phyloP scores from a whole-genome alignment of 2,329 filamentous ascomycete species.

The Pyrenochaeta sp. region DNA sequence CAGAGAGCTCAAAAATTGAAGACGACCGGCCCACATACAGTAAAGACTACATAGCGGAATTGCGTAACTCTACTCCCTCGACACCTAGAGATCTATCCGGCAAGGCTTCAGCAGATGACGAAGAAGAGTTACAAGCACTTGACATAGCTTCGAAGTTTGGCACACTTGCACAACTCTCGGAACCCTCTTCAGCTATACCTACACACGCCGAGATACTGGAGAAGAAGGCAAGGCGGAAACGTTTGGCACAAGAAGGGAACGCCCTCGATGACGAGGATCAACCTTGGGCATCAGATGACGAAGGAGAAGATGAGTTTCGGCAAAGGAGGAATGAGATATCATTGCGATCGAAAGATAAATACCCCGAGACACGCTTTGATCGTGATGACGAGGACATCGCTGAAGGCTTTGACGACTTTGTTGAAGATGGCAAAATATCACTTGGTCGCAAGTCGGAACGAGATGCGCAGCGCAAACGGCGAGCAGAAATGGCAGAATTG shows the following conservation, averaged over 20 bases:
- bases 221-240: constrained; percentile 87
- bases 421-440: constrained; percentile 81
- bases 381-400: constrained; percentile 90
- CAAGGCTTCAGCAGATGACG: constrained; percentile 43
- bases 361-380: constrained; percentile 74
- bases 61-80: constrained; percentile 84
- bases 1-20: constrained; percentile 58
- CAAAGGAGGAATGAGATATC: constrained; percentile 54
- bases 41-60: constrained; percentile 83
- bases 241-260: constrained; percentile 77
- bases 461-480: constrained; percentile 69
- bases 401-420: constrained; percentile 92
- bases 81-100: constrained; percentile 76
- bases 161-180: constrained; percentile 46
- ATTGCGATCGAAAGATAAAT: constrained; percentile 65
- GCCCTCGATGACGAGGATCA: constrained; percentile 58
- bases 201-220: constrained; percentile 86
- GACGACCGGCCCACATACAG: constrained; percentile 81
- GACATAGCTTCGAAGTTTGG: constrained; percentile 67
- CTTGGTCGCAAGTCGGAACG: constrained; percentile 81
- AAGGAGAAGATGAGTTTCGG: constrained; percentile 49
- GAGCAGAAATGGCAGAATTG: constrained; percentile 81
- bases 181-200: constrained; percentile 65
- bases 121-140: constrained; percentile 55
- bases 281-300: constrained; percentile 50